A percentile compares a stretch with the other conserved stretches of the same genome.
These are phyloP conservation scores for Hypoxylon rickii DNA, from an alignment of 495 filamentous ascomycete genomes.

Conservation along the genomic window DNA sequence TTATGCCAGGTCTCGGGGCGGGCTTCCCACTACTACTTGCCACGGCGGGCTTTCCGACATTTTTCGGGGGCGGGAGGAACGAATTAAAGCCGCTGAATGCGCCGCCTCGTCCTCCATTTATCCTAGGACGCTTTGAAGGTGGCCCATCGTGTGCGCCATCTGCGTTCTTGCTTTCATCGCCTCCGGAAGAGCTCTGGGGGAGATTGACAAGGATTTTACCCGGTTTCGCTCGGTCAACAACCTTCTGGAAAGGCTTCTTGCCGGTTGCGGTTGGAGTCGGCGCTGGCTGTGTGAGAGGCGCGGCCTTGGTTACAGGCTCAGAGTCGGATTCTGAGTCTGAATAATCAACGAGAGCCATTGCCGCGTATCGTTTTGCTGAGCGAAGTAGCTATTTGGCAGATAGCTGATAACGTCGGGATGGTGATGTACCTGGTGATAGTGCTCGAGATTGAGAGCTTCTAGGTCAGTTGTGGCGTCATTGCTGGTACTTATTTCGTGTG, in stretches of 20 bases:
- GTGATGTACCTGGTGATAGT: neutral
- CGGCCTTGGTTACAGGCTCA: conserved; percentile 57
- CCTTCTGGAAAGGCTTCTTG: conserved; percentile 68
- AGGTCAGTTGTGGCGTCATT: conserved; percentile 29
- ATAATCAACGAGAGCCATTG: conserved; percentile 79
- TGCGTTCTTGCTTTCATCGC: conserved; percentile 39
- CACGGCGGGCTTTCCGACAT: conserved; percentile 42
- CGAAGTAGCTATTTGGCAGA: neutral
- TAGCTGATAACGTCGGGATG: no score
- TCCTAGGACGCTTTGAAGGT: conserved; percentile 71
- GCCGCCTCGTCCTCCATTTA: conserved; percentile 48
- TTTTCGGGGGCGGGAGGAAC: conserved; percentile 86
- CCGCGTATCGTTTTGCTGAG: no score
- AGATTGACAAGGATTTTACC: conserved; percentile 83
- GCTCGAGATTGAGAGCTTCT: neutral
- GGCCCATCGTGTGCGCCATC: conserved; percentile 50
- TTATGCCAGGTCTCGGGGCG: conserved; percentile 57
- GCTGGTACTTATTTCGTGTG: conserved; percentile 4
- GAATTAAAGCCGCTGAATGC: conserved; percentile 79
- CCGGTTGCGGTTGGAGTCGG: conserved; percentile 38
- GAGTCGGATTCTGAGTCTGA: conserved; percentile 81
- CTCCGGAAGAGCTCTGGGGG: conserved; percentile 49
- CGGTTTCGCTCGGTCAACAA: conserved; percentile 77
- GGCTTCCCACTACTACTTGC: conserved; percentile 41
- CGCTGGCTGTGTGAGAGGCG: conserved; percentile 13